Conservation (phyloP, 495 filamentous ascomycete species). For the Margaritispora aquatica region DNA sequence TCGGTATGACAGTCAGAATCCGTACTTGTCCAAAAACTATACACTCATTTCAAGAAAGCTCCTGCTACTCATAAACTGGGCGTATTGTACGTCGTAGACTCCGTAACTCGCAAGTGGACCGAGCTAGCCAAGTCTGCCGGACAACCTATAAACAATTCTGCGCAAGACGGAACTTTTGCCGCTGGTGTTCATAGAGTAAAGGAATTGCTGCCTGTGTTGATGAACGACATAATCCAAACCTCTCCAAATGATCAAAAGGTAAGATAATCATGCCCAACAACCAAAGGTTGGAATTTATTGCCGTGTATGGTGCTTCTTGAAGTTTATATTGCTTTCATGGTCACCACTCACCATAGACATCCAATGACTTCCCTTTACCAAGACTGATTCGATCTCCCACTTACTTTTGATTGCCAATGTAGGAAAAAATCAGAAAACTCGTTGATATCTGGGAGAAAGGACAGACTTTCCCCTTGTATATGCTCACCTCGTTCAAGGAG, state of each 20-base stretch:
- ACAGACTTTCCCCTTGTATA: constrained; percentile 75
- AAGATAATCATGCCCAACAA: constrained; percentile 43
- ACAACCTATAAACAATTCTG: constrained; percentile 68
- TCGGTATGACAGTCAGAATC: constrained; percentile 73
- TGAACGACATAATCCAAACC: constrained; percentile 89
- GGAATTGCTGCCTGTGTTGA: constrained; percentile 83
- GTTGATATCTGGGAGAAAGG: constrained; percentile 98
- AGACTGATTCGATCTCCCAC: constrained; percentile 16
- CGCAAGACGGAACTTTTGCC: constrained; percentile 85
- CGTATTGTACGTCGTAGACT: constrained; percentile 99
- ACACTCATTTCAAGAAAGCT: constrained; percentile 94
- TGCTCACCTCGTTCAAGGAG: constrained; percentile 82
- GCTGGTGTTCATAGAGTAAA: constrained; percentile 96
- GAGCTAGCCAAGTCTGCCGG: constrained; percentile 84
- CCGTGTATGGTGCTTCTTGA: background rate
- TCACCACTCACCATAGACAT: background rate
- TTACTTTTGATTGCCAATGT: constrained; percentile 31
- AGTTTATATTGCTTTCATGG: too few relatives aligned
- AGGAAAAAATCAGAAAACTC: constrained; percentile 96
- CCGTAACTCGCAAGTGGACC: constrained; percentile 97
- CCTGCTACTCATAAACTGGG: constrained; percentile 95
- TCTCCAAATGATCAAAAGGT: constrained; percentile 97
- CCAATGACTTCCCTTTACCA: background rate
- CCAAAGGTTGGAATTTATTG: background rate
- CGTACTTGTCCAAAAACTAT: constrained; percentile 90